These are phyloP conservation scores for Mentha longifolia DNA, from an alignment of 257 asterid species.

Conservation along the genomic window DNA sequence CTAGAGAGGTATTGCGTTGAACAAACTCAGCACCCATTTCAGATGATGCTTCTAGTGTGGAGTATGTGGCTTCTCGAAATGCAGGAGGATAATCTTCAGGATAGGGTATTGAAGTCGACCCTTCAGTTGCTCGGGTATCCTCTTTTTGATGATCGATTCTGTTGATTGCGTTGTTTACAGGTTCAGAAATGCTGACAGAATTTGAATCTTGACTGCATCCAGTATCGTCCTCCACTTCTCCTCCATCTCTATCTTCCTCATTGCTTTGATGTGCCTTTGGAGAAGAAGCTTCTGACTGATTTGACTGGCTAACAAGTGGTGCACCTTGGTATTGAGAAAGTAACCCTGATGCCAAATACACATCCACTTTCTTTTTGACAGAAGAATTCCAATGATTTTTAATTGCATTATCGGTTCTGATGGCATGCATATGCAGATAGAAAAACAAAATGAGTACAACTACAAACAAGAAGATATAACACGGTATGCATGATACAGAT, in stretches of 20 bases:
- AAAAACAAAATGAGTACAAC: conserved; percentile 24
- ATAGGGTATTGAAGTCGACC: conserved; percentile 39
- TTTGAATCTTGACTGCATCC: conserved; percentile 74
- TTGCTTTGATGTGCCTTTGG: conserved; percentile 65
- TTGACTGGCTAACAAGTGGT: conserved; percentile 50
- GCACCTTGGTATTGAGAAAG: conserved; percentile 68
- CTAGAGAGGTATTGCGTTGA: conserved; percentile 53
- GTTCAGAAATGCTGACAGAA: conserved; percentile 50
- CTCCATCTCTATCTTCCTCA: conserved; percentile 60
- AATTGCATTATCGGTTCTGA: conserved; percentile 93
- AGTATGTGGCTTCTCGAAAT: conserved; percentile 45
- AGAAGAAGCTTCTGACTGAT: conserved; percentile 59
- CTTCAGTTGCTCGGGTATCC: conserved; percentile 45
- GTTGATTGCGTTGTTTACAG: conserved; percentile 47
- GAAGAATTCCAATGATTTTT: conserved; percentile 97
- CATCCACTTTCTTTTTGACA: conserved; percentile 87
- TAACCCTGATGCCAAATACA: conserved; percentile 80
- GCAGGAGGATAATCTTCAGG: conserved; percentile 46
- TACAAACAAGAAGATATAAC: conserved; percentile 23
- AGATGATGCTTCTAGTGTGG: conserved; percentile 41
- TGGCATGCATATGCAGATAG: conserved; percentile 36
- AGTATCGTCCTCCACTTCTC: conserved; percentile 68
- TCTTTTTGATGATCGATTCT: conserved; percentile 43
- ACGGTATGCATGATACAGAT: conserved; percentile 30
- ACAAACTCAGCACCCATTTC: conserved; percentile 46